A percentile compares a stretch with the other conserved stretches of the same genome.
These are phyloP conservation scores for Eimeria tenella DNA, from an alignment of 169 alveolate species.

Conservation along the genomic window DNA sequence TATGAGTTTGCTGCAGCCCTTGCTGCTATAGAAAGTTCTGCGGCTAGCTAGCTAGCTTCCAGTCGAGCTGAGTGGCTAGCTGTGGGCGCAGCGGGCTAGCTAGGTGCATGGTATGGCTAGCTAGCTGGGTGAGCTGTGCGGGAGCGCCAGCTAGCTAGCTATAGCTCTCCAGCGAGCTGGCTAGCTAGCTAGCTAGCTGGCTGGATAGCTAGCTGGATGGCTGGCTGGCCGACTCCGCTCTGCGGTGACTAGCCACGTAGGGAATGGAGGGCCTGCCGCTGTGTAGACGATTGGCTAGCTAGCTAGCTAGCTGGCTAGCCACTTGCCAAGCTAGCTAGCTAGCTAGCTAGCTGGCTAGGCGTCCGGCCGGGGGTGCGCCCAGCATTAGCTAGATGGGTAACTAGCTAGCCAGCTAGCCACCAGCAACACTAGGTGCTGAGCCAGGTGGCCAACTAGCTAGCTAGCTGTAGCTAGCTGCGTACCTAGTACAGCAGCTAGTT, in stretches of 20 bases:
- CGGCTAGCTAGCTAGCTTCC: neutral
- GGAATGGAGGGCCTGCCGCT: no score
- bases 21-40: neutral
- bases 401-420: no score
- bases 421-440: no score
- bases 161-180: neutral
- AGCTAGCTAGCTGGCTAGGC: no score
- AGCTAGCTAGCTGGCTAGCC: no score
- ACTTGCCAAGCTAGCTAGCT: no score
- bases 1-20: neutral
- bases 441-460: neutral
- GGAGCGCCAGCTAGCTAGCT: neutral
- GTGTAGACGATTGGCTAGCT: no score
- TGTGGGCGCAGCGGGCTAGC: neutral
- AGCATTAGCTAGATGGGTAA: no score
- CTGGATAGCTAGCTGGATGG: neutral
- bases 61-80: neutral
- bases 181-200: neutral
- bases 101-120: neutral
- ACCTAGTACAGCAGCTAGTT: neutral
- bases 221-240: neutral
- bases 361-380: no score
- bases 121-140: neutral
- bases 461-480: slow-evolving; percentile 2
- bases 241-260: no score